phyloP scores from a whole-genome alignment of 192 early-diverging fungal species.

The Mortierella claussenii region DNA sequence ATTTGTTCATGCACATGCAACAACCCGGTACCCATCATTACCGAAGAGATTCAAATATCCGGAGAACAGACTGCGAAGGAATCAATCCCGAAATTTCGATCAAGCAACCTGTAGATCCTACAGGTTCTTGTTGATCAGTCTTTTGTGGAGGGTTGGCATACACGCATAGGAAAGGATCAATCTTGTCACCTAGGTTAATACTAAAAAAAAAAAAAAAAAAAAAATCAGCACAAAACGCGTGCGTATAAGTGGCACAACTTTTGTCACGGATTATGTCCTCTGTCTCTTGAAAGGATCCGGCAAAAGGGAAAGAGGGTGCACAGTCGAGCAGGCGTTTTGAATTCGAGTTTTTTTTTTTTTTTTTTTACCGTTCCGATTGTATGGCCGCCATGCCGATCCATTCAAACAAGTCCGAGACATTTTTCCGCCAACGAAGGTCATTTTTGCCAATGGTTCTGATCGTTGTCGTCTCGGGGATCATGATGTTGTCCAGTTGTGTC shows the following conservation, averaged over 20 bases:
- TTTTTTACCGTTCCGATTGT: constrained; percentile 45
- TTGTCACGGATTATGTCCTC: too few species aligned
- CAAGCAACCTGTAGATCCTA: constrained; percentile 22
- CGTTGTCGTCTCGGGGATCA: constrained; percentile 38
- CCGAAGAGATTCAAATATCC: constrained; percentile 39
- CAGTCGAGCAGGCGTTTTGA: too few species aligned
- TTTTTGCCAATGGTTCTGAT: constrained; percentile 50
- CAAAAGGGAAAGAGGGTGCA: too few species aligned
- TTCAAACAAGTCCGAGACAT: constrained; percentile 51
- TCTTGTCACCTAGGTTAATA: constrained; percentile 33
- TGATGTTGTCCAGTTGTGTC: constrained; percentile 11
- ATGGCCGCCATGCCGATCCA: constrained; percentile 57
- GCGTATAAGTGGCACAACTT: not conserved
- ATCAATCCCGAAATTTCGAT: constrained; percentile 54
- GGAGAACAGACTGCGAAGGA: constrained; percentile 22
- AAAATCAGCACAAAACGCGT: not conserved
- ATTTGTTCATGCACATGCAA: not conserved
- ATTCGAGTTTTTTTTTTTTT: not conserved
- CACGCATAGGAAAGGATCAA: constrained; percentile 54
- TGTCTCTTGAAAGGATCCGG: too few species aligned
- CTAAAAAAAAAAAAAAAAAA: constrained; percentile 14
- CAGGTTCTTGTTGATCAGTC: not conserved
- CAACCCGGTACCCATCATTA: not conserved
- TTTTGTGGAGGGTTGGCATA: constrained; percentile 45
- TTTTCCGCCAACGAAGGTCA: constrained; percentile 36